phyloP scores from a whole-genome alignment of 2,329 filamentous ascomycete species.

The Fusarium gaditjirri region DNA sequence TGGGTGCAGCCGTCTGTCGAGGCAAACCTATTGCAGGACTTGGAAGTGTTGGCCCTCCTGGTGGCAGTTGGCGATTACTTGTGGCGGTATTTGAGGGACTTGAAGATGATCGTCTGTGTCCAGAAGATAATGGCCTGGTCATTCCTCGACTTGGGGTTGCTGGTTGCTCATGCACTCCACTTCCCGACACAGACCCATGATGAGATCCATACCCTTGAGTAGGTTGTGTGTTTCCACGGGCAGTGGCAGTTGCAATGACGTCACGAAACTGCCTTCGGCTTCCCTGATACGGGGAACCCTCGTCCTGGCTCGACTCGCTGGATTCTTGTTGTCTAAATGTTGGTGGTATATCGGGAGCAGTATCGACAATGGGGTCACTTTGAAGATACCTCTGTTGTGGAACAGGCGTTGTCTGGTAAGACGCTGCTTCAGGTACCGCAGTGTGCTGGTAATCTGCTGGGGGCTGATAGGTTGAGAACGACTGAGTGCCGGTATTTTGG shows the following conservation, averaged over 20 bases:
- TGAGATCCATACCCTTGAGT: not conserved
- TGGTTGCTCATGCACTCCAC: not conserved
- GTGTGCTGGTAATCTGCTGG: fast-evolving
- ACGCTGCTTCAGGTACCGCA: not conserved
- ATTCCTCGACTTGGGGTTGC: not conserved
- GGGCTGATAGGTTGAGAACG: fast-evolving
- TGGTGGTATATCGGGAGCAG: not conserved
- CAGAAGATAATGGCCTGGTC: not conserved
- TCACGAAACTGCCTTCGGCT: not conserved
- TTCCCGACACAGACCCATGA: not conserved
- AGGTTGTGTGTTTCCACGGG: not conserved
- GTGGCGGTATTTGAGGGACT: not conserved
- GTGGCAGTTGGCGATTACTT: no score
- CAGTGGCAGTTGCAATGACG: not conserved
- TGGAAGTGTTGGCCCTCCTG: not conserved
- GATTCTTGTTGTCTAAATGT: not conserved
- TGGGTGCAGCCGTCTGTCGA: not conserved
- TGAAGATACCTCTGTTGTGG: not conserved
- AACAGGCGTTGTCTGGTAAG: not conserved
- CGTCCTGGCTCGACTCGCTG: not conserved
- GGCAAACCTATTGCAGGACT: not conserved
- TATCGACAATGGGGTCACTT: fast-evolving
- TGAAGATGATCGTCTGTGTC: not conserved
- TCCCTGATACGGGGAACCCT: fast-evolving
- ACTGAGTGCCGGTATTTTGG: not conserved